A percentile compares a stretch with the other conserved stretches of the same genome.
Evolutionary conservation across 2,329 filamentous ascomycete species (phyloP).

Genomic region (Xylariaceae sp.): DNA sequence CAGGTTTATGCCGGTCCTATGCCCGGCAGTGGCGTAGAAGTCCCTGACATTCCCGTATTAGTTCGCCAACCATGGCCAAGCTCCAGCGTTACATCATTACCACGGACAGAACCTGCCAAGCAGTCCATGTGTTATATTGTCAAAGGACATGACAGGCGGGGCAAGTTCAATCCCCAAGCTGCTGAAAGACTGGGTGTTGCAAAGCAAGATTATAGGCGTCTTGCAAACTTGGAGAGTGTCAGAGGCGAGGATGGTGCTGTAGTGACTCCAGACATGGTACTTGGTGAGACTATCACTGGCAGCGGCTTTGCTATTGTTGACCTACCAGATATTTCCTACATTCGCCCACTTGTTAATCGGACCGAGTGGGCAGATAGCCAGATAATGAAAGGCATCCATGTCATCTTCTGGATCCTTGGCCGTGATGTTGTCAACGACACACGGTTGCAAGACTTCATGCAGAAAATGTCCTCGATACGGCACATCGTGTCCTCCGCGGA

Average conservation of each 20-base stretch:
- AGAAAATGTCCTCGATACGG: constrained; percentile 62
- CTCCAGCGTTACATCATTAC: constrained; percentile 67
- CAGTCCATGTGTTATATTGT: constrained; percentile 87
- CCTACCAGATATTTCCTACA: constrained; percentile 71
- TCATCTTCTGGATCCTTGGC: constrained; percentile 84
- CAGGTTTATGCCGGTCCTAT: constrained; percentile 72
- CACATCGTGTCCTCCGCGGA: constrained; percentile 82
- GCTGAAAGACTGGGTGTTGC: constrained; percentile 70
- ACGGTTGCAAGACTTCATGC: constrained; percentile 72
- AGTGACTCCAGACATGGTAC: constrained; percentile 86
- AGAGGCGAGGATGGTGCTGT: constrained; percentile 66
- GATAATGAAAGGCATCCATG: constrained; percentile 70
- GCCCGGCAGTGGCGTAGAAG: constrained; percentile 54
- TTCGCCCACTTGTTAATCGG: constrained; percentile 71
- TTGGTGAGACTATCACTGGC: constrained; percentile 71
- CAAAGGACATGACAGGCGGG: constrained; percentile 75
- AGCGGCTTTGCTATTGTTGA: constrained; percentile 81
- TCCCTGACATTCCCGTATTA: constrained; percentile 72
- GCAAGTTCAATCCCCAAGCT: constrained; percentile 74
- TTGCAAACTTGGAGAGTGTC: constrained; percentile 70
- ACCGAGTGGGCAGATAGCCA: constrained; percentile 72
- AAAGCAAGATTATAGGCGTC: constrained; percentile 59
- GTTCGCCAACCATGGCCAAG: constrained; percentile 82
- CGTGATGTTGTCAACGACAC: constrained; percentile 67
- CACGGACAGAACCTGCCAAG: constrained; percentile 67